Conservation (phyloP, 352 stramenopile genomes). For the Thalassiosira pacifica region DNA sequence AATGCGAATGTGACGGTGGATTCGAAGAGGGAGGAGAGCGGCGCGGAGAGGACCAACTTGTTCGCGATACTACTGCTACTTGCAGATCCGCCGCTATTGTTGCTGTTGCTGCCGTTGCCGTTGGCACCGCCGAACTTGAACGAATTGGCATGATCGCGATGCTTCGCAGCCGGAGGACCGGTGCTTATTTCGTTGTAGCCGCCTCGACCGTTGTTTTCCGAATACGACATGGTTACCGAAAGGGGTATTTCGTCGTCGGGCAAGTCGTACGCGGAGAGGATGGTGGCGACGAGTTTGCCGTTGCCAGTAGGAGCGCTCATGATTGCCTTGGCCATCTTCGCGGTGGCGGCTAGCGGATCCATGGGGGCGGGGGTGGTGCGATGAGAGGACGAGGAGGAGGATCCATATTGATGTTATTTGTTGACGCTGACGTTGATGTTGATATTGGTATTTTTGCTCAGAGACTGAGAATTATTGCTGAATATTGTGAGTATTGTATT, state of each 20-base stretch:
- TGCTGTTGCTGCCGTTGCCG: not conserved
- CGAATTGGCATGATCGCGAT: constrained; percentile 77
- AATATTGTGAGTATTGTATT: too few relatives aligned
- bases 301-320: constrained; percentile 62
- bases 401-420: too few relatives aligned
- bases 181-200: constrained; percentile 61
- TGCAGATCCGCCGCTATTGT: not conserved
- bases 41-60: constrained; percentile 50
- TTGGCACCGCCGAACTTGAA: constrained; percentile 74
- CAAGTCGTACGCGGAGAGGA: constrained; percentile 82
- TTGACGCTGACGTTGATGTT: too few relatives aligned
- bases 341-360: constrained; percentile 52
- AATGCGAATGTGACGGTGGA: constrained; percentile 63
- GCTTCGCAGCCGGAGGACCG: constrained; percentile 71
- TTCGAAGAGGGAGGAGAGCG: constrained; percentile 71
- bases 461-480: too few relatives aligned
- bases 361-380: constrained; percentile 6
- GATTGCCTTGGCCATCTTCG: constrained; percentile 63
- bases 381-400: constrained; percentile 19
- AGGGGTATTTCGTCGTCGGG: constrained; percentile 61
- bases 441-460: too few relatives aligned
- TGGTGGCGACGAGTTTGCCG: constrained; percentile 65
- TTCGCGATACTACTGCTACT: constrained; percentile 8
- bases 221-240: constrained; percentile 61
- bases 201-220: constrained; percentile 26